These are phyloP conservation scores for Xylaria flabelliformis DNA, from an alignment of 495 filamentous ascomycete species.

Conservation along the genomic window DNA sequence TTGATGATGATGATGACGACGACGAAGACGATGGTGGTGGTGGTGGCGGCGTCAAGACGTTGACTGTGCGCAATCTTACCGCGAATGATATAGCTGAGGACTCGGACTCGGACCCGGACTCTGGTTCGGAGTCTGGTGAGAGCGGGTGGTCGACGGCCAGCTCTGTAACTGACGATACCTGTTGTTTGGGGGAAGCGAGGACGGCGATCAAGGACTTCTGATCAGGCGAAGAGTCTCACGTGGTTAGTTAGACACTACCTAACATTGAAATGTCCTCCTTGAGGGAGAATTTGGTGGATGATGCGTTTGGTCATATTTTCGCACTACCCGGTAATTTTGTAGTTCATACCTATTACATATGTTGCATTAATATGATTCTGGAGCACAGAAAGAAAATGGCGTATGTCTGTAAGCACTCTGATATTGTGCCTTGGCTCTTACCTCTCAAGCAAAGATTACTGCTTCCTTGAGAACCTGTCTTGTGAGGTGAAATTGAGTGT, in stretches of 20 bases:
- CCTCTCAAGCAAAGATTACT: not conserved
- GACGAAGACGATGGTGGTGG: no score
- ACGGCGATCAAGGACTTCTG: not conserved
- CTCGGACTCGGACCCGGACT: conserved; percentile 14
- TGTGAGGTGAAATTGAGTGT: no score
- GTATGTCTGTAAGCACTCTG: not conserved
- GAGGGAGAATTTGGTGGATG: not conserved
- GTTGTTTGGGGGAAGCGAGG: not conserved
- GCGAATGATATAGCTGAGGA: conserved; percentile 17
- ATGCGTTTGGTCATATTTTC: not conserved
- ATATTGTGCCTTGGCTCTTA: not conserved
- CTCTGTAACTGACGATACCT: not conserved
- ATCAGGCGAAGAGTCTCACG: not conserved
- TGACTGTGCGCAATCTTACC: conserved; percentile 27
- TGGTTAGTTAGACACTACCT: not conserved
- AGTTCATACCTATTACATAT: not conserved
- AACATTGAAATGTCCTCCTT: not conserved
- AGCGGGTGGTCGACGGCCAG: conserved; percentile 19
- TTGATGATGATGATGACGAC: conserved; percentile 6
- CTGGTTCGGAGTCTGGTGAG: not conserved
- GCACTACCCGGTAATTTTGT: not conserved
- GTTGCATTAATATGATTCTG: not conserved
- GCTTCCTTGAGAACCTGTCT: not conserved
- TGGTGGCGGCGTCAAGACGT: conserved; percentile 19
- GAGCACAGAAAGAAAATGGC: not conserved